Evolutionary conservation across 441 rosid genomes (phyloP).

Genomic region (Flueggea neowawraea): DNA sequence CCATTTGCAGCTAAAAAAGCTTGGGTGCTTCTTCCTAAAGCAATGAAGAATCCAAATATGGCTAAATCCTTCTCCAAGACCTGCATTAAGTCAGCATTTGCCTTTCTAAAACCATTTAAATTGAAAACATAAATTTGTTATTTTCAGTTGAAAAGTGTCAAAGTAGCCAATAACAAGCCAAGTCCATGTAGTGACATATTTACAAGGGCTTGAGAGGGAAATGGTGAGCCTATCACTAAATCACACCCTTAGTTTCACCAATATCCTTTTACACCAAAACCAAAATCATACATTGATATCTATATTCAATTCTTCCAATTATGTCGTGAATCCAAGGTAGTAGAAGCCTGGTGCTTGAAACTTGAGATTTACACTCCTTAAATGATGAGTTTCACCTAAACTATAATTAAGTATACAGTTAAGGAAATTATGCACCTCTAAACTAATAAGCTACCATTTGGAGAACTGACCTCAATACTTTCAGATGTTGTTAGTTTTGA

Average conservation of each 20-base stretch:
- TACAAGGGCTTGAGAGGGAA: neutral
- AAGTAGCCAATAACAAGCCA: neutral
- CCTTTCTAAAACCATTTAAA: conserved; percentile 11
- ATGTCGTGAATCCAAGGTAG: conserved; percentile 5
- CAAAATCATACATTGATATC: neutral
- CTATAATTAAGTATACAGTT: neutral
- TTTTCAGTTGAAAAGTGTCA: neutral
- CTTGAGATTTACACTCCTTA: neutral
- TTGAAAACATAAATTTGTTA: neutral
- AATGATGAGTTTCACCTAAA: neutral
- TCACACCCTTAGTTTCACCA: neutral
- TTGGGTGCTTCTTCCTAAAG: conserved; percentile 85
- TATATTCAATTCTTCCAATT: neutral
- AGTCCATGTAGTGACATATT: too few relatives aligned
- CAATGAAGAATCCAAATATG: conserved; percentile 97
- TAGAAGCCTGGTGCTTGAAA: conserved; percentile 1
- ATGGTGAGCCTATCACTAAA: neutral
- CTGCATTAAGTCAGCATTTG: conserved; percentile 46
- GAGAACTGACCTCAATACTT: conserved; percentile 83
- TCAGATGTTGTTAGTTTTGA: conserved; percentile 91
- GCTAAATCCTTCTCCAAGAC: conserved; percentile 97
- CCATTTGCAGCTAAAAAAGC: conserved; percentile 82
- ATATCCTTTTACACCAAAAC: neutral
- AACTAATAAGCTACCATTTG: neutral
- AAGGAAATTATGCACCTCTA: neutral